phyloP scores from a whole-genome alignment of 768 basidiomycete genomes.

The Sarcodon aspratus region DNA sequence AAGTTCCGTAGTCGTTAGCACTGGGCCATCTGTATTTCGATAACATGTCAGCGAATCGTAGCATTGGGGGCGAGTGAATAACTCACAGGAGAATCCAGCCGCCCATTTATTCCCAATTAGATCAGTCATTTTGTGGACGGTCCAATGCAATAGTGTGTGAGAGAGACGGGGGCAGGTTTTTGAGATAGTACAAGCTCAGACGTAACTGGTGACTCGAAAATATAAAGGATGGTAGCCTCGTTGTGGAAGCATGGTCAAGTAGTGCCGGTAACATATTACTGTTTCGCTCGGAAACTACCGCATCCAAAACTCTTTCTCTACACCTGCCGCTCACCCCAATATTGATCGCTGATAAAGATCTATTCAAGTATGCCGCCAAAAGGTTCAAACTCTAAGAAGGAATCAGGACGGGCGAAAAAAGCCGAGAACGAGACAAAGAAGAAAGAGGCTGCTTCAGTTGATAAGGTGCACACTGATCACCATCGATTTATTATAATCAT shows the following conservation, averaged over 20 bases:
- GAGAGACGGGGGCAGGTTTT: too few species aligned
- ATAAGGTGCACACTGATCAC: conserved; percentile 32
- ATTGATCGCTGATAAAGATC: neutral
- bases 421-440: conserved; percentile 86
- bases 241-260: too few species aligned
- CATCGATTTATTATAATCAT: neutral
- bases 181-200: too few species aligned
- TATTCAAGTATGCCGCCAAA: conserved; percentile 62
- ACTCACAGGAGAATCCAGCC: conserved; percentile 24
- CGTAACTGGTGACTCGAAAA: too few species aligned
- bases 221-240: too few species aligned
- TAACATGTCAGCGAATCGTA: neutral
- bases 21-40: conserved; percentile 53
- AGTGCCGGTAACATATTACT: too few species aligned
- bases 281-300: too few species aligned
- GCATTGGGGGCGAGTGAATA: neutral
- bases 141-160: too few species aligned
- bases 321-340: neutral
- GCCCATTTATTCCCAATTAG: conserved; percentile 18
- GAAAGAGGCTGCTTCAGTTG: conserved; percentile 44
- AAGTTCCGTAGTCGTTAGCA: conserved; percentile 70
- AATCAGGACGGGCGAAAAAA: conserved; percentile 81
- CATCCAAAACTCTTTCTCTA: neutral
- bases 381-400: conserved; percentile 87
- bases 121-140: neutral